Base-by-base conservation (phyloP, 2,329 filamentous ascomycete species). In the Gaeumannomyces tritici region DNA sequence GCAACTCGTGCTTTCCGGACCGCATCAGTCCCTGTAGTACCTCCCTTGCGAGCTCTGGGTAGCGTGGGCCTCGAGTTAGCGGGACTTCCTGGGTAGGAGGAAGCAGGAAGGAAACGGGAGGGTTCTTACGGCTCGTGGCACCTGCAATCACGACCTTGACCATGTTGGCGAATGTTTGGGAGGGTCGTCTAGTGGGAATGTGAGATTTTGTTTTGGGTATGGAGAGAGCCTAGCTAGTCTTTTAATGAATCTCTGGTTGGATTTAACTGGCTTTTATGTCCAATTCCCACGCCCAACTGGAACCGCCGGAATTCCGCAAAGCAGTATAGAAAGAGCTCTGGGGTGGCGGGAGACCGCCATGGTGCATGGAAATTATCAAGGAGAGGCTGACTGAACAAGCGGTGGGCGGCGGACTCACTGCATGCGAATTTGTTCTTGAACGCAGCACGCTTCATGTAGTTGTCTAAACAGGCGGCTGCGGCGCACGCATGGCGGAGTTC, bases 31-130 rank as follows among this genome's bases (percentile, higher is more conserved):
- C 61, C 12, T 65, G 63, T 15, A 64, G 54, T 4, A 64, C 31
- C 28, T 65, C 64, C 55, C 33, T 29, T n/a, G 64, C 63, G 15
- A 65, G 57, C 59, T 65, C 62, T 65, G 35, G n/a, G n/a, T n/a
- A 18, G n/a, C 28, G 28, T 13, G 7, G 21, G 26, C 24, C 21
- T 9, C 11, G 6, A n/a, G n/a, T 5, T 12, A n/a, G 15, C 9
- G 21, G 58, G 11, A 5, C 31, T 6, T 24, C 21, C 8, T n/a
- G 42, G 6, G 35, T 8, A n/a, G 5, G 31, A 11, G 18, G 35
- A 51, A 21, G 42, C n/a, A 7, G 2, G 26, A 51, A 24, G n/a
- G 9, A 51, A 51, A 24, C 4, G 55, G 4, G 5, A 63, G 63
- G 24, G 8, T n/a, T n/a, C n/a, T n/a, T n/a, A 65, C 63, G 60